Evolutionary conservation across 2,329 filamentous ascomycete genomes (phyloP), one percentile per base, ranked within the genome.

Genomic region (Ophiostoma piceae): DNA sequence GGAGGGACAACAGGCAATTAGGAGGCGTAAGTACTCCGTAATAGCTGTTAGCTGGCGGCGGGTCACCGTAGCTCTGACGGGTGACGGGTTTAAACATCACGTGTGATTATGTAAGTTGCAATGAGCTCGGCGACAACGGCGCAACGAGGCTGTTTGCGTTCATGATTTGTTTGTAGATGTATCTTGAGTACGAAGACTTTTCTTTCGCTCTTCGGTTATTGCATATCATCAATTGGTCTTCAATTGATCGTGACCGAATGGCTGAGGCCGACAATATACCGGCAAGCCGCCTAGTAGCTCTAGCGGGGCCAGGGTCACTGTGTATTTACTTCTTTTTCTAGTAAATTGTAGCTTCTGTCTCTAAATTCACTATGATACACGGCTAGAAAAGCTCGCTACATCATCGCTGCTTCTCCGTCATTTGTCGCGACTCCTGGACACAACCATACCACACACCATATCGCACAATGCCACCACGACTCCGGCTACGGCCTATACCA

Each of bases 381-480:
- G 12, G 5, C 57, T 32, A 32, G 29, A 66, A 66, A 43, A 43
- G 65, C 22, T 66, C 43, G 12, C 37, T 41, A n/a, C 14, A 62
- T 35, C 57, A 62, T 32, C 57, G 35, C 26, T 22, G 22, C 51
- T 57, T 57, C 51, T 11, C n/a, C n/a, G n/a, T 57, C n/a, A n/a
- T 57, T 26, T 3, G 22, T 14, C 22, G 22, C 11, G 51, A 57
- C 57, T 29, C 57, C 57, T 9, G 6, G 19, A 16, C 41, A 26
- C 41, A 39, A 47, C 51, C 41, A 54, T 32, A 37, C n/a, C 66
- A n/a, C 66, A 32, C 54, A 60, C n/a, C 35, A 64, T 39, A 68
- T 32, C 35, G 64, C 47, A 68, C 32, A 71, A 79, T 79, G 78
- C 73, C 77, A 71, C 75, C 76, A 72, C 75, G 76, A 73, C 72